Conservation (phyloP, 2,329 filamentous ascomycete genomes). For the Sporothrix globosa region DNA sequence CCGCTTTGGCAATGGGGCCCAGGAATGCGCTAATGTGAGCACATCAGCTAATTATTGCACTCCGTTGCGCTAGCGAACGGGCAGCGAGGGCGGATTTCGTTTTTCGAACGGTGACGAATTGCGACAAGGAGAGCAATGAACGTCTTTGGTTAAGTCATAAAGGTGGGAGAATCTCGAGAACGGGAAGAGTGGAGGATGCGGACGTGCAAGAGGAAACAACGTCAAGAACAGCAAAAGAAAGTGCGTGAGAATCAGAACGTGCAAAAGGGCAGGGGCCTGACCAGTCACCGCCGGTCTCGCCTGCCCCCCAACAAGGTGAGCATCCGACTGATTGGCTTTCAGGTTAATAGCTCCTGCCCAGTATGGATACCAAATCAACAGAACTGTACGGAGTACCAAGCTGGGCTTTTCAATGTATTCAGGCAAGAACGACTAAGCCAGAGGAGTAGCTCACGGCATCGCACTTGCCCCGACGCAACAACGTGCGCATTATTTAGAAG, state of each 20-base stretch:
- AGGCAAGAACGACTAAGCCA: constrained; percentile 11
- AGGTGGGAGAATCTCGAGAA: background rate
- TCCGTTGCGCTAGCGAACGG: constrained; percentile 18
- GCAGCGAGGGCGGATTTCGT: constrained; percentile 4
- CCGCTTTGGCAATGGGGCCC: constrained; percentile 21
- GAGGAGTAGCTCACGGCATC: background rate
- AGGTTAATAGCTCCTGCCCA: constrained; percentile 4
- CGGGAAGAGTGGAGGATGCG: background rate
- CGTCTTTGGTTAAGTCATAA: background rate
- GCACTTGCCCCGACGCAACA: constrained; percentile 19
- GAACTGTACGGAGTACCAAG: background rate
- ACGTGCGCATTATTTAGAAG: constrained; percentile 9
- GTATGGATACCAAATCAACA: background rate
- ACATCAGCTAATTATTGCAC: constrained; percentile 17
- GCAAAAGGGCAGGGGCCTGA: background rate
- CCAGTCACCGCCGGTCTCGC: constrained; percentile 27
- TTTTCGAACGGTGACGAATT: background rate
- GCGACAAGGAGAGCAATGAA: background rate
- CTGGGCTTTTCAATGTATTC: background rate
- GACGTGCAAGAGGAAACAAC: background rate
- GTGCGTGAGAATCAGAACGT: constrained; percentile 11
- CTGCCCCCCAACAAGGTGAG: constrained; percentile 8
- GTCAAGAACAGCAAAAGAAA: background rate
- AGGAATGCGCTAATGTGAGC: constrained; percentile 26
- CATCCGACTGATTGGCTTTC: background rate